phyloP scores from a whole-genome alignment of 345 rosid species.

The Fremontodendron californicum region DNA sequence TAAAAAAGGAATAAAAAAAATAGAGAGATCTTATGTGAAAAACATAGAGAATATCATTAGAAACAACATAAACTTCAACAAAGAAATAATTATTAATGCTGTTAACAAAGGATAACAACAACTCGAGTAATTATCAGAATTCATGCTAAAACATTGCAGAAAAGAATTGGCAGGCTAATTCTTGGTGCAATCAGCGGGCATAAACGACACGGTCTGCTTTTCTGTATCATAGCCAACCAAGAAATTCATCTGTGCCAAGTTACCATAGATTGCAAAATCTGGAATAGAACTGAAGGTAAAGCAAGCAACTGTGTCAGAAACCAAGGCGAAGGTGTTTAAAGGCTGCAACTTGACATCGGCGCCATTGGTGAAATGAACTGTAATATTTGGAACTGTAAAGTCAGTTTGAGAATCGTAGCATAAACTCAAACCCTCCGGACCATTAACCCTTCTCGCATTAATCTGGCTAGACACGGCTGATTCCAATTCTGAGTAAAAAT shows the following conservation, averaged over 20 bases:
- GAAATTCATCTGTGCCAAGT: constrained; percentile 47
- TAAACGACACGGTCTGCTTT: constrained; percentile 36
- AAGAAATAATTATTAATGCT: too few species aligned
- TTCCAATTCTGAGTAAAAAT: constrained; percentile 23
- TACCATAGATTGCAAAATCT: constrained; percentile 33
- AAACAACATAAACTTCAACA: too few species aligned
- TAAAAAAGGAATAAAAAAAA: too few species aligned
- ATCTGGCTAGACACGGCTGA: constrained; percentile 24
- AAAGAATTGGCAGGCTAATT: neutral
- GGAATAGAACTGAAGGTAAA: constrained; percentile 23
- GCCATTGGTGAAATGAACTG: constrained; percentile 34
- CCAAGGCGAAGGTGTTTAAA: constrained; percentile 31
- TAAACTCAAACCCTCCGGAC: constrained; percentile 27
- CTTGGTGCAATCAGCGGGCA: constrained; percentile 41
- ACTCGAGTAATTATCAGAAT: too few species aligned
- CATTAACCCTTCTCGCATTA: constrained; percentile 14
- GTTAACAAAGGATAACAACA: too few species aligned
- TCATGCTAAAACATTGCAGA: too few species aligned
- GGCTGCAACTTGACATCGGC: constrained; percentile 38
- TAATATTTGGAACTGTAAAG: constrained; percentile 31
- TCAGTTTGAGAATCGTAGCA: constrained; percentile 29
- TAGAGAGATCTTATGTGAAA: too few species aligned
- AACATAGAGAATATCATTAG: too few species aligned
- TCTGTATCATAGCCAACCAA: constrained; percentile 49
- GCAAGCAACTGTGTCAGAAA: constrained; percentile 31